Conservation (phyloP, 305 asterid genomes). For the Lippia alba region DNA sequence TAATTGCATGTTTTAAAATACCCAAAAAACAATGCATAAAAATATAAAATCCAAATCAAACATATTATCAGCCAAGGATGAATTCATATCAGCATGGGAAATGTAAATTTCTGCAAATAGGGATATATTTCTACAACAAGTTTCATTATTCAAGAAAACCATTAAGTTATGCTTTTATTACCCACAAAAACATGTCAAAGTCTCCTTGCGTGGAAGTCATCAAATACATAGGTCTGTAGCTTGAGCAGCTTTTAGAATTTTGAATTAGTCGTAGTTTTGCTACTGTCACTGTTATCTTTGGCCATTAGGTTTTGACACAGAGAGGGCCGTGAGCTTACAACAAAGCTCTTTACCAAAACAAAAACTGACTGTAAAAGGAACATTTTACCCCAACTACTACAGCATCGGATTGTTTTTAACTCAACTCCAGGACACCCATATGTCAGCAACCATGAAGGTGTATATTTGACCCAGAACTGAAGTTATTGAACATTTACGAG, state of each 20-base stretch:
- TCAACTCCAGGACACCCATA: too few relatives aligned
- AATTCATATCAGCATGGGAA: background rate
- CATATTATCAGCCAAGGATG: too few relatives aligned
- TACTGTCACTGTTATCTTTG: constrained; percentile 6
- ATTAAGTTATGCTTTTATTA: background rate
- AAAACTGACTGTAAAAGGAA: constrained; percentile 1
- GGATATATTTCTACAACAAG: background rate
- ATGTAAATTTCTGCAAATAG: background rate
- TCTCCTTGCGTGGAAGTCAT: background rate
- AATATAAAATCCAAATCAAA: too few relatives aligned
- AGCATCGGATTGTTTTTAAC: too few relatives aligned
- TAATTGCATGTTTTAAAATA: too few relatives aligned
- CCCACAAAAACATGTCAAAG: background rate
- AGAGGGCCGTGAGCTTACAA: constrained; percentile 10
- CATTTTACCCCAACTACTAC: background rate
- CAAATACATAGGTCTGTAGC: background rate
- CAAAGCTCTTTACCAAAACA: constrained; percentile 13
- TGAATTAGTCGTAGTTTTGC: background rate
- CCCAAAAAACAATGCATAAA: too few relatives aligned
- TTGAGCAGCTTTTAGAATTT: background rate
- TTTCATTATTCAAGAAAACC: constrained; percentile 11
- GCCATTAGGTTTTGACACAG: background rate
- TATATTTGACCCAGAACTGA: background rate
- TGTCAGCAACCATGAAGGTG: too few relatives aligned
- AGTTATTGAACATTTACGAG: background rate